phyloP scores from a whole-genome alignment of 352 stramenopile species.

The Phytophthora sojae region DNA sequence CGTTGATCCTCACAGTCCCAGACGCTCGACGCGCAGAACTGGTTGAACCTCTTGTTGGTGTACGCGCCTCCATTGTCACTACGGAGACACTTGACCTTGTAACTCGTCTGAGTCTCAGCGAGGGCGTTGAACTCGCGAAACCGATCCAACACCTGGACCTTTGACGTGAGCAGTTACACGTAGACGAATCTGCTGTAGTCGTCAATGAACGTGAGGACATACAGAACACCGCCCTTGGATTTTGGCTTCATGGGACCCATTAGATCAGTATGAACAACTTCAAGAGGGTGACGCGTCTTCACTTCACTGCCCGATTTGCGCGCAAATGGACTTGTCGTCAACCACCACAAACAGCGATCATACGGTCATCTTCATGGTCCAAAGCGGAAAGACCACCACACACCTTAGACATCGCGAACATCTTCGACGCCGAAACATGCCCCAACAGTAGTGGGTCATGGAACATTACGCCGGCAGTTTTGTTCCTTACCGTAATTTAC shows the following conservation, averaged over 20 bases:
- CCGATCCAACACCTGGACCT: slow-evolving; percentile 13
- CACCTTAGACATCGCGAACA: neutral
- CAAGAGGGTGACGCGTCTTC: slow-evolving; percentile 11
- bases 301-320: slow-evolving; percentile 17
- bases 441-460: no score
- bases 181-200: slow-evolving; percentile 18
- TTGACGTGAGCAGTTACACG: slow-evolving; percentile 21
- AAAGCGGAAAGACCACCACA: neutral
- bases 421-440: slow-evolving; percentile 2
- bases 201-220: slow-evolving; percentile 28
- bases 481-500: no score
- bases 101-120: slow-evolving; percentile 12
- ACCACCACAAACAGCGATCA: slow-evolving; percentile 18
- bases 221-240: slow-evolving; percentile 18
- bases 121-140: slow-evolving; percentile 17
- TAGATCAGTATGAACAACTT: slow-evolving; percentile 27
- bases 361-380: neutral
- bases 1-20: slow-evolving; percentile 12
- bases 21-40: slow-evolving; percentile 7
- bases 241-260: slow-evolving; percentile 31
- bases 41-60: slow-evolving; percentile 11
- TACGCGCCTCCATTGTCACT: slow-evolving; percentile 38
- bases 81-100: slow-evolving; percentile 20
- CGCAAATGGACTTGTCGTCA: slow-evolving; percentile 14
- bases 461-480: no score